These are phyloP conservation scores for Gossypium raimondii DNA, from an alignment of 345 rosid species.

Conservation along the genomic window DNA sequence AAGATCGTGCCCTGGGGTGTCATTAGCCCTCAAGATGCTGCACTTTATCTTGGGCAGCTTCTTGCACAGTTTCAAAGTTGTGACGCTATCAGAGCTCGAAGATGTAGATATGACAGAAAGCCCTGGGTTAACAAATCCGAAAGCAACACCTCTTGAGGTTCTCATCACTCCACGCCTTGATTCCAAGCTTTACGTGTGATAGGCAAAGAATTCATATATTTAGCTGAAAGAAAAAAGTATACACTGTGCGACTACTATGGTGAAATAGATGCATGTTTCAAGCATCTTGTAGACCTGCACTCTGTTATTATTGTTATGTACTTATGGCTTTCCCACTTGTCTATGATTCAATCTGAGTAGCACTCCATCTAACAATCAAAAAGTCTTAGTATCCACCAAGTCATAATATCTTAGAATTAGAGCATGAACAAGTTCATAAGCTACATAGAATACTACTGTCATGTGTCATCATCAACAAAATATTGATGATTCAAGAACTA, in stretches of 20 bases:
- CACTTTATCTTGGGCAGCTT: conserved; percentile 34
- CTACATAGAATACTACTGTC: background rate
- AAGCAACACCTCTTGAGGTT: conserved; percentile 43
- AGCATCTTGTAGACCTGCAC: too few relatives aligned
- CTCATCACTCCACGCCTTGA: conserved; percentile 28
- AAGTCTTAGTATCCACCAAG: background rate
- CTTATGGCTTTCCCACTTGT: too few relatives aligned
- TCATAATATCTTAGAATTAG: background rate
- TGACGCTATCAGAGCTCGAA: background rate
- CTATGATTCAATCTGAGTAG: too few relatives aligned
- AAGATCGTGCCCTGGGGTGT: conserved; percentile 31
- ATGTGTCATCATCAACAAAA: background rate
- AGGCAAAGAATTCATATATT: background rate
- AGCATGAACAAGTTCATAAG: background rate
- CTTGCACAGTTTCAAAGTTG: conserved; percentile 31
- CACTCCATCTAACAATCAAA: too few relatives aligned
- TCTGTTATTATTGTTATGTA: too few relatives aligned
- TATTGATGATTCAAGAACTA: background rate
- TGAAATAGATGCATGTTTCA: too few relatives aligned
- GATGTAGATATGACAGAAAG: conserved; percentile 35
- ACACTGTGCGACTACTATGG: too few relatives aligned
- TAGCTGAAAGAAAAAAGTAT: too few relatives aligned
- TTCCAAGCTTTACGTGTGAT: conserved; percentile 11
- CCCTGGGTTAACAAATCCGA: conserved; percentile 25
- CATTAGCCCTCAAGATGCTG: conserved; percentile 27